phyloP scores from a whole-genome alignment of 2,329 filamentous ascomycete species.

The Fusarium acutatum region DNA sequence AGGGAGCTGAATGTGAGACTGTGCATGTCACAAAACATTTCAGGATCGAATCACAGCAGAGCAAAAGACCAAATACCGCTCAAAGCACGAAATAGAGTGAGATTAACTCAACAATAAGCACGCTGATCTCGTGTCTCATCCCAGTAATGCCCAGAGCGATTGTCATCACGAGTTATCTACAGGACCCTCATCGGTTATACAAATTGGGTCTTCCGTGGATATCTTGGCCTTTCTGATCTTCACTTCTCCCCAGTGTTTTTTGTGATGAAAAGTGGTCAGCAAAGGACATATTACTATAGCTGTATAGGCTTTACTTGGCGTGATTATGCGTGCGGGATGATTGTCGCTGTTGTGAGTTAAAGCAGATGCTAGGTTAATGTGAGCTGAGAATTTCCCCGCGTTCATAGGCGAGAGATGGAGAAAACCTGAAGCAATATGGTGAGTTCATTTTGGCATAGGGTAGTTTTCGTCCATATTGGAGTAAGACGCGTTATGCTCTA shows the following conservation, averaged over 20 bases:
- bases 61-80: neutral
- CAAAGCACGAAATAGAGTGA: neutral
- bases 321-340: neutral
- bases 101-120: constrained; percentile 3
- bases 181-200: neutral
- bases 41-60: neutral
- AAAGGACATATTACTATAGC: neutral
- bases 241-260: neutral
- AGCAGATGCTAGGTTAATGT: neutral
- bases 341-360: neutral
- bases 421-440: neutral
- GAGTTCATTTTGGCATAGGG: neutral
- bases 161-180: neutral
- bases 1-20: neutral
- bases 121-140: neutral
- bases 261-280: neutral
- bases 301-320: neutral
- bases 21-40: neutral
- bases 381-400: neutral
- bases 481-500: neutral
- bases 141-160: neutral
- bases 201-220: neutral
- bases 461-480: neutral
- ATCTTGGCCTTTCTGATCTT: neutral
- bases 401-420: neutral